Evolutionary conservation across 371 early-diverging fungal genomes (phyloP), one percentile per base, ranked within the genome.

Genomic region (Rhizoclosmatium hyalinum): DNA sequence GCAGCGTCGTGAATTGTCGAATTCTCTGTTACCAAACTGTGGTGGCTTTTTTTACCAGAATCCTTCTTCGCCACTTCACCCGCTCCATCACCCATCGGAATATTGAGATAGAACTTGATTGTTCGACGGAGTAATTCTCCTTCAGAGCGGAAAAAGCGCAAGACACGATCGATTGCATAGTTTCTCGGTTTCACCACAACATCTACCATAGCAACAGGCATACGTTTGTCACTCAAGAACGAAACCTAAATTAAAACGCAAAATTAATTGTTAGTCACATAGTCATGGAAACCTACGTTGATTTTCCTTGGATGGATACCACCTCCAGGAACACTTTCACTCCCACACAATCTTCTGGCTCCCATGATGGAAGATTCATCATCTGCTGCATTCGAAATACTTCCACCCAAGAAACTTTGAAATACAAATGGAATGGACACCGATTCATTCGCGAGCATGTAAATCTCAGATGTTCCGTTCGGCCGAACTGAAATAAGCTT

Each of bases 361-460:
- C 72, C 53, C 47, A 63, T 12, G 17, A 62, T 39, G 17, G 61
- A 58, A 42, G 60, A 21, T 43, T 60, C 78, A 44, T 46, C 19
- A 54, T 73, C 73, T n/a, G 39, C 8, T 6, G 19, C 65, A 42
- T 65, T 54, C 41, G 63, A 65, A 24, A 73, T 61, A 14, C 56
- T 62, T 56, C 72, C 68, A 17, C 66, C 77, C n/a, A 79, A 46
- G 74, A 84, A 82, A 32, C 79, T 84, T 72, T 87, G 88, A 54
- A 77, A 85, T 14, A 84, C 71, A 77, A 87, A 85, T 3, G 88
- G 86, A 21, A 87, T 72, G 2, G 79, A 41, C 10, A 82, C 74
- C 3, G 75, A 81, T 72, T 87, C 88, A 39, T 77, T 77, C 0
- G 79, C 68, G 8, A 72, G 45, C 60, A 86, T 43, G 68, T 76